These are phyloP conservation scores for Hypoxylon rickii DNA, from an alignment of 495 filamentous ascomycete genomes.

Conservation along the genomic window DNA sequence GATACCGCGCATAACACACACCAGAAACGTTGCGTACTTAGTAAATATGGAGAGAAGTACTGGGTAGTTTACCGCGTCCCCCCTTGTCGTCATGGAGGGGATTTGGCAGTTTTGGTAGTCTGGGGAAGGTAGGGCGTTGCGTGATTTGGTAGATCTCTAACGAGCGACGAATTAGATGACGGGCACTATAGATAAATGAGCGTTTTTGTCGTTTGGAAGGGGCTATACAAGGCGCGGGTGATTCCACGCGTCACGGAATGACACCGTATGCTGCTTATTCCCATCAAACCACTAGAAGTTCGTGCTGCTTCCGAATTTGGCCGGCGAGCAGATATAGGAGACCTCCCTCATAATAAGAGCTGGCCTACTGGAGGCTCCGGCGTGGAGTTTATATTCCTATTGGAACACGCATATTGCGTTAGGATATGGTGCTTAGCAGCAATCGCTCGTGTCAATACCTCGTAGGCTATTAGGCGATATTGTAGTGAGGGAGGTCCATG, in stretches of 20 bases:
- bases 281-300: constrained; percentile 6
- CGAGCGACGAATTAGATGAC: constrained; percentile 18
- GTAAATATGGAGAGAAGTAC: constrained; percentile 6
- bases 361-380: constrained; percentile 1
- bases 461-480: too few relatives aligned
- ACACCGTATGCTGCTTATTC: constrained; percentile 8
- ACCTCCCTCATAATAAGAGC: not conserved
- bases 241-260: constrained; percentile 8
- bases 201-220: constrained; percentile 12
- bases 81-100: not conserved
- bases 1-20: constrained; percentile 7
- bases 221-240: constrained; percentile 1
- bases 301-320: constrained; percentile 17
- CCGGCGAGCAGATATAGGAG: constrained; percentile 10
- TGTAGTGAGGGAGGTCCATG: constrained; percentile 6
- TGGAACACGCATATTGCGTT: constrained; percentile 6
- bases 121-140: constrained; percentile 22
- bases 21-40: constrained; percentile 19
- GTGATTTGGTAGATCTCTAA: constrained; percentile 29
- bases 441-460: not conserved
- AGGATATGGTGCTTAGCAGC: not conserved
- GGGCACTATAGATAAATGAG: constrained; percentile 26
- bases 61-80: constrained; percentile 17
- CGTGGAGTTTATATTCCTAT: constrained; percentile 26
- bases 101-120: constrained; percentile 7